Percentiles rank a stretch among this genome's conserved stretches.
Conservation (phyloP, 257 asterid species). For the Leonotis leonurus region DNA sequence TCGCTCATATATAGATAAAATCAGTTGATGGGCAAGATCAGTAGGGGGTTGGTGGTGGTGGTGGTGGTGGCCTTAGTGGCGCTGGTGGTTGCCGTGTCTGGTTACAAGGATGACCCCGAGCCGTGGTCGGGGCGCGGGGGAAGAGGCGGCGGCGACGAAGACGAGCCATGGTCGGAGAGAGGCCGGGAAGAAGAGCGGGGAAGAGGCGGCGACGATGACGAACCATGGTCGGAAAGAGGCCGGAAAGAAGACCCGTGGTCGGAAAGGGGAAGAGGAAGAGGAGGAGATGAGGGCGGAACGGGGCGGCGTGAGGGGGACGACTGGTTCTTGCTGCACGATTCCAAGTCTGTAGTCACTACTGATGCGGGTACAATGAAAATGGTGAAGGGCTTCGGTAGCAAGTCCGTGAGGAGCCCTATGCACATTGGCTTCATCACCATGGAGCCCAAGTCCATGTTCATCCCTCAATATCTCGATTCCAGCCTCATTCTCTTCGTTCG, state of each 20-base stretch:
- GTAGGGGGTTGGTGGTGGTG: too few species aligned
- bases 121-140: too few species aligned
- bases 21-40: too few species aligned
- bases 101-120: neutral
- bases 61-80: too few species aligned
- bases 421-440: slow-evolving; percentile 70
- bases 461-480: slow-evolving; percentile 87
- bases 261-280: slow-evolving; percentile 5
- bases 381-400: slow-evolving; percentile 32
- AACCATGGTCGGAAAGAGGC: too few species aligned
- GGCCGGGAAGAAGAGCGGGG: too few species aligned
- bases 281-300: slow-evolving; percentile 22
- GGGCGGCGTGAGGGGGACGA: slow-evolving; percentile 28
- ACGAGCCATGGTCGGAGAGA: too few species aligned
- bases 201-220: too few species aligned
- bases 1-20: too few species aligned
- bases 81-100: slow-evolving; percentile 13
- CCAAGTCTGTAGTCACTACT: slow-evolving; percentile 47
- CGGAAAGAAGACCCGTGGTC: neutral
- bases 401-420: slow-evolving; percentile 30
- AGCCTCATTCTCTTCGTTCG: slow-evolving; percentile 62
- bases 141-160: too few species aligned
- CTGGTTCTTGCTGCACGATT: slow-evolving; percentile 48
- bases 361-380: slow-evolving; percentile 73
- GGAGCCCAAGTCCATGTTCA: slow-evolving; percentile 72